A percentile compares a stretch with the other conserved stretches of the same genome.
Conservation (phyloP, 2,329 filamentous ascomycete species). For the Aureobasidium sp. region DNA sequence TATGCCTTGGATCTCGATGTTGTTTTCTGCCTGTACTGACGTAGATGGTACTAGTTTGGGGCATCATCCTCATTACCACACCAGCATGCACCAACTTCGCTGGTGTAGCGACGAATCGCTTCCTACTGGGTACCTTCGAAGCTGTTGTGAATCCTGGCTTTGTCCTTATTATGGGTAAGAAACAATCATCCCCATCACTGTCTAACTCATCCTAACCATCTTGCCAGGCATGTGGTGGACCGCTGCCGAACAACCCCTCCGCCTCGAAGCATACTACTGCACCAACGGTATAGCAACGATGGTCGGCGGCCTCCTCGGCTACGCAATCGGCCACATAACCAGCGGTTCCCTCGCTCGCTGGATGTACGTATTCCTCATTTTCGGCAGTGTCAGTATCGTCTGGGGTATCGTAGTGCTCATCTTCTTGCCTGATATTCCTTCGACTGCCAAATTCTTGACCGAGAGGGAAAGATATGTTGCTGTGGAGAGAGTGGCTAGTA, state of each 20-base stretch:
- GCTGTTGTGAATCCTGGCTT: constrained; percentile 29
- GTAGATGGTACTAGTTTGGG: constrained; percentile 22
- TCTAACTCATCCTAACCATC: not conserved
- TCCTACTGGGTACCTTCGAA: constrained; percentile 29
- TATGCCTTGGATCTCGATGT: not conserved
- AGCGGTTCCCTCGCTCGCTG: constrained; percentile 37
- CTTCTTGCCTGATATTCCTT: constrained; percentile 38
- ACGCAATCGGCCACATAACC: constrained; percentile 43
- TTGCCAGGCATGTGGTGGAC: constrained; percentile 22
- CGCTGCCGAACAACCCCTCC: constrained; percentile 13
- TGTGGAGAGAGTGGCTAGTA: constrained; percentile 42
- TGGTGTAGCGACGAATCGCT: constrained; percentile 28
- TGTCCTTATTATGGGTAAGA: constrained; percentile 24
- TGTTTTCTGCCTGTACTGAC: not conserved
- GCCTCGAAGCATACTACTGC: constrained; percentile 29
- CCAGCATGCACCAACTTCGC: constrained; percentile 33
- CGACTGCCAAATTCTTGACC: constrained; percentile 35
- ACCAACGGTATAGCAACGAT: constrained; percentile 53
- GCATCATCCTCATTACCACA: constrained; percentile 32
- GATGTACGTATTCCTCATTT: constrained; percentile 49
- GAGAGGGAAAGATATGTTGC: constrained; percentile 38
- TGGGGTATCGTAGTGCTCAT: constrained; percentile 37
- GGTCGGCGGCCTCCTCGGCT: constrained; percentile 51
- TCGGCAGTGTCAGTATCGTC: constrained; percentile 34
- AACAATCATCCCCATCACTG: not conserved